These are phyloP conservation scores for Sporothrix euskadiensis DNA, from an alignment of 2,329 filamentous ascomycete genomes.

Conservation along the genomic window DNA sequence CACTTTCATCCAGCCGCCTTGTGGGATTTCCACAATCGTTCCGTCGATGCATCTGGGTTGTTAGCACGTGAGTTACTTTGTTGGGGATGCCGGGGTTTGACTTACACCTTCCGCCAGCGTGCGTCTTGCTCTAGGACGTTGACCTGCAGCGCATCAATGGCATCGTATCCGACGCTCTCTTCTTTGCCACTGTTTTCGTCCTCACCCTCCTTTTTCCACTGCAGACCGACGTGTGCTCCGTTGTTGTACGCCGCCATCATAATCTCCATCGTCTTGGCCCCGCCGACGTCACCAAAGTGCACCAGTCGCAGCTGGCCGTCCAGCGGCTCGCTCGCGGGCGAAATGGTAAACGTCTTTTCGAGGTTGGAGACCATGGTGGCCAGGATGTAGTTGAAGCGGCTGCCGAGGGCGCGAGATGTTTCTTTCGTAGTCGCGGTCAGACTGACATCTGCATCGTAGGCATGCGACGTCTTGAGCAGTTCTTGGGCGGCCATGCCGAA, in stretches of 20 bases:
- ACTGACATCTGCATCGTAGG: slow-evolving; percentile 49
- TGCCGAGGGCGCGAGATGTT: slow-evolving; percentile 23
- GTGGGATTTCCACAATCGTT: slow-evolving; percentile 73
- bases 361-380: slow-evolving; percentile 76
- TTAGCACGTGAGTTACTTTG: slow-evolving; percentile 16
- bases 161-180: slow-evolving; percentile 67
- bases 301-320: slow-evolving; percentile 72
- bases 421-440: slow-evolving; percentile 35
- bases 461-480: slow-evolving; percentile 60
- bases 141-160: slow-evolving; percentile 67
- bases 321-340: slow-evolving; percentile 68
- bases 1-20: slow-evolving; percentile 71
- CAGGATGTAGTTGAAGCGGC: slow-evolving; percentile 72
- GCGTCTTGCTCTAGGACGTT: slow-evolving; percentile 66
- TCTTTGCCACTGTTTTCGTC: slow-evolving; percentile 44
- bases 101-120: slow-evolving; percentile 72
- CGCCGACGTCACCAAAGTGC: slow-evolving; percentile 68
- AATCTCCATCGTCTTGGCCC: slow-evolving; percentile 70
- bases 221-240: slow-evolving; percentile 56
- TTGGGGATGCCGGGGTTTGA: not conserved
- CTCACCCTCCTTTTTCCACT: slow-evolving; percentile 47
- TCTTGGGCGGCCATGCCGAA: slow-evolving; percentile 84
- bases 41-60: slow-evolving; percentile 74
- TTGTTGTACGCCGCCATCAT: slow-evolving; percentile 66
- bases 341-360: slow-evolving; percentile 80